phyloP scores from a whole-genome alignment of 305 asterid genomes.

The Solanum hybrid region DNA sequence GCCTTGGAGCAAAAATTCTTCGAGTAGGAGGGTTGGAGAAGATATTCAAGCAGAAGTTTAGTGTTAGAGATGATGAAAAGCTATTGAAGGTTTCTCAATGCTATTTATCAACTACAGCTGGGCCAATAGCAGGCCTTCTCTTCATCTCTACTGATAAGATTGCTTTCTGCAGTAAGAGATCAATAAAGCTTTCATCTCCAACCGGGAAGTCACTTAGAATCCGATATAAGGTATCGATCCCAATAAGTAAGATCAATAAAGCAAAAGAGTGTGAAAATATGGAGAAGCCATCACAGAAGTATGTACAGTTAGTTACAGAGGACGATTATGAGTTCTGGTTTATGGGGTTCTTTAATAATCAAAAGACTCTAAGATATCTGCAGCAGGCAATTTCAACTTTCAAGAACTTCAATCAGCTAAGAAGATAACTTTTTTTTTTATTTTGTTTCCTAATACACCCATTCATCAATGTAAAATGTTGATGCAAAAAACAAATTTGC shows the following conservation, averaged over 20 bases:
- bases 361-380: neutral
- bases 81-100: constrained; percentile 1
- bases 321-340: constrained; percentile 15
- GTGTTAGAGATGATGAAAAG: neutral
- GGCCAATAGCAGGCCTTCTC: constrained; percentile 9
- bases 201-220: constrained; percentile 31
- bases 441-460: neutral
- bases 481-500: neutral
- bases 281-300: constrained; percentile 11
- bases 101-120: constrained; percentile 8
- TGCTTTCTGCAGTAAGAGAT: constrained; percentile 3
- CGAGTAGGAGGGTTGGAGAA: constrained; percentile 6
- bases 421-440: neutral
- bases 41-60: constrained; percentile 3
- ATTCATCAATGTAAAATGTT: neutral
- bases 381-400: neutral
- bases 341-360: constrained; percentile 13
- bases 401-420: neutral
- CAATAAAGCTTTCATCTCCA: constrained; percentile 36
- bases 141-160: constrained; percentile 7
- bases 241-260: constrained; percentile 7
- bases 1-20: neutral
- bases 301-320: constrained; percentile 8
- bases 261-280: constrained; percentile 9
- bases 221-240: constrained; percentile 40